phyloP scores from a whole-genome alignment of 192 early-diverging fungal genomes.

The Gaertneriomyces sp. region DNA sequence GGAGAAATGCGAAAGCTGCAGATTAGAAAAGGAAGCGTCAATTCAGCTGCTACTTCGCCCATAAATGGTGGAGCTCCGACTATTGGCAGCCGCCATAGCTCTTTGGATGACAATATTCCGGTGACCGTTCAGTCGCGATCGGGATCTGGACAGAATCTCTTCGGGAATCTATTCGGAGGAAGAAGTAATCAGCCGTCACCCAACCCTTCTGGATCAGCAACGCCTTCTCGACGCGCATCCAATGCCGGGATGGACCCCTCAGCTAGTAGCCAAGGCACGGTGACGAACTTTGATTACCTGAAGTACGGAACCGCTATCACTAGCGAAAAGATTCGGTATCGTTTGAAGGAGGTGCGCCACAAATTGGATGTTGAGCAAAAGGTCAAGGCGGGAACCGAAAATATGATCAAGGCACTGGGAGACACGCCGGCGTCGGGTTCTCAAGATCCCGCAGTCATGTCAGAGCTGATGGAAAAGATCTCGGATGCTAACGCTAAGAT shows the following conservation, averaged over 20 bases:
- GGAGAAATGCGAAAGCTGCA: conserved; percentile 36
- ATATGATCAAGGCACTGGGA: conserved; percentile 45
- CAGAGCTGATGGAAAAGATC: conserved; percentile 40
- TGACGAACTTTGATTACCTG: conserved; percentile 36
- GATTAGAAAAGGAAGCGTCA: conserved; percentile 5
- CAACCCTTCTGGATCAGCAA: conserved; percentile 3
- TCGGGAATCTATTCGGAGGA: conserved; percentile 5
- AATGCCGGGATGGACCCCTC: background rate
- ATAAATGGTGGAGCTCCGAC: background rate
- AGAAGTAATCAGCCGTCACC: background rate
- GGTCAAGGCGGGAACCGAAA: conserved; percentile 76
- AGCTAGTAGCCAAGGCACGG: background rate
- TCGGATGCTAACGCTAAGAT: conserved; percentile 41
- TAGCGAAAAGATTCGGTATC: conserved; percentile 54
- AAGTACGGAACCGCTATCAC: conserved; percentile 45
- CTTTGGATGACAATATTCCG: conserved; percentile 14
- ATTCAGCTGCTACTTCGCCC: conserved; percentile 1
- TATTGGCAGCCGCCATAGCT: conserved; percentile 24
- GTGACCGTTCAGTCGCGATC: background rate
- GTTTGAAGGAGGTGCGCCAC: conserved; percentile 84
- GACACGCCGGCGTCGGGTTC: background rate
- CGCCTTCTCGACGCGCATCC: conserved; percentile 1
- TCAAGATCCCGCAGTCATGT: conserved; percentile 28
- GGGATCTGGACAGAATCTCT: conserved; percentile 4
- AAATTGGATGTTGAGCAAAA: conserved; percentile 93